Evolutionary conservation across 768 basidiomycete species (phyloP).

Genomic region (Auriscalpium orientale): DNA sequence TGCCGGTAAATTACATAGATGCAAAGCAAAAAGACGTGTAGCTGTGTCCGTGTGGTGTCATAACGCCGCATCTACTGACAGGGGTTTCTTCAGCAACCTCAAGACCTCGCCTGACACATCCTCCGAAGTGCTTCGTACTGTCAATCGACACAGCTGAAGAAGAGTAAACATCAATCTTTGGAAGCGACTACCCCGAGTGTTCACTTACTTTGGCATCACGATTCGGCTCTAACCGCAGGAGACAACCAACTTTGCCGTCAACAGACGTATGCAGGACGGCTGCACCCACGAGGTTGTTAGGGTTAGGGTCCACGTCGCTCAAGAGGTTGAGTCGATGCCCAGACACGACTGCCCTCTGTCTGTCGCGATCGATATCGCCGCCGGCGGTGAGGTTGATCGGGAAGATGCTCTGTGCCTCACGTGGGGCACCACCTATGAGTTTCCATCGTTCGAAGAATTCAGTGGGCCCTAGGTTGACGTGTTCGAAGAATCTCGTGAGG

Average conservation of each 20-base stretch:
- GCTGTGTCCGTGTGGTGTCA: conserved; percentile 2
- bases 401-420: conserved; percentile 86
- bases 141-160: conserved; percentile 78
- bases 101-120: conserved; percentile 71
- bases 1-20: not conserved
- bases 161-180: not conserved
- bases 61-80: conserved; percentile 23
- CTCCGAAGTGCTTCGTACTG: conserved; percentile 92
- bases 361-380: conserved; percentile 69
- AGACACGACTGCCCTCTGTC: conserved; percentile 65
- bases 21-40: not conserved
- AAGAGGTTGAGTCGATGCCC: conserved; percentile 76
- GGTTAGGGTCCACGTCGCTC: conserved; percentile 86
- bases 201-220: conserved; percentile 80
- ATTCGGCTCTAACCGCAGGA: conserved; percentile 91
- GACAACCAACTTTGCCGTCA: conserved; percentile 92
- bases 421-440: conserved; percentile 89
- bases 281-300: conserved; percentile 89
- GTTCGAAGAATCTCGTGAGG: conserved; percentile 88
- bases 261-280: conserved; percentile 90
- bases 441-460: conserved; percentile 99
- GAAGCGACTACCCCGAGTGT: not conserved
- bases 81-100: conserved; percentile 36
- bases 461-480: conserved; percentile 70
- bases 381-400: conserved; percentile 59